phyloP scores from a whole-genome alignment of 768 basidiomycete species.

The Amanita subjunquillea region DNA sequence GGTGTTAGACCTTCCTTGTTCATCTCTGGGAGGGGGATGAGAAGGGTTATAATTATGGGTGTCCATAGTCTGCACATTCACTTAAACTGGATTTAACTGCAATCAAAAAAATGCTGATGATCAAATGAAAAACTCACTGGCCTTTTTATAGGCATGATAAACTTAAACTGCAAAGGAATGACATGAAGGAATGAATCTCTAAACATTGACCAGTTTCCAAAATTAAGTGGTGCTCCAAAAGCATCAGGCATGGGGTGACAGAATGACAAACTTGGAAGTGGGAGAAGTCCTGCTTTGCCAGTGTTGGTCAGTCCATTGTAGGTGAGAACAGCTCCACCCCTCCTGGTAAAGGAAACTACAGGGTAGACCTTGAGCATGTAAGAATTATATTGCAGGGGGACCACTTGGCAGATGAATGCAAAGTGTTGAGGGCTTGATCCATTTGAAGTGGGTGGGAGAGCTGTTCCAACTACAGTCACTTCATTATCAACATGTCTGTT shows the following conservation, averaged over 20 bases:
- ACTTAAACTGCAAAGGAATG: background rate
- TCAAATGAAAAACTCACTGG: conserved; percentile 2
- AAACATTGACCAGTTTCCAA: background rate
- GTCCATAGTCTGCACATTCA: background rate
- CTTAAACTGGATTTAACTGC: conserved; percentile 7
- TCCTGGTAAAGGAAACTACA: background rate
- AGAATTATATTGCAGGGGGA: background rate
- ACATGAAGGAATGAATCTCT: background rate
- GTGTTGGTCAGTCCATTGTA: background rate
- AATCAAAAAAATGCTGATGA: conserved; percentile 5
- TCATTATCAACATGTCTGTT: no score
- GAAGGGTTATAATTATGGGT: background rate
- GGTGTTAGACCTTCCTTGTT: no score
- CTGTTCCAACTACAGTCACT: no score
- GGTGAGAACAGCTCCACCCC: background rate
- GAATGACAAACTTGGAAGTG: background rate
- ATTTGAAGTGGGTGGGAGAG: no score
- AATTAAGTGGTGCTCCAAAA: background rate
- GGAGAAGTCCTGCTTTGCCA: background rate
- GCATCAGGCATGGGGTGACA: background rate
- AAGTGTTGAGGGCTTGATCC: conserved; percentile 2
- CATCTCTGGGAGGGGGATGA: no score
- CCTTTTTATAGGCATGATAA: background rate
- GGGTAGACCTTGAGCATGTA: background rate
- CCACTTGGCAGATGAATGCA: no score